These are phyloP conservation scores for Trametes sp. DNA, from an alignment of 1,284 basidiomycete genomes.

Conservation along the genomic window DNA sequence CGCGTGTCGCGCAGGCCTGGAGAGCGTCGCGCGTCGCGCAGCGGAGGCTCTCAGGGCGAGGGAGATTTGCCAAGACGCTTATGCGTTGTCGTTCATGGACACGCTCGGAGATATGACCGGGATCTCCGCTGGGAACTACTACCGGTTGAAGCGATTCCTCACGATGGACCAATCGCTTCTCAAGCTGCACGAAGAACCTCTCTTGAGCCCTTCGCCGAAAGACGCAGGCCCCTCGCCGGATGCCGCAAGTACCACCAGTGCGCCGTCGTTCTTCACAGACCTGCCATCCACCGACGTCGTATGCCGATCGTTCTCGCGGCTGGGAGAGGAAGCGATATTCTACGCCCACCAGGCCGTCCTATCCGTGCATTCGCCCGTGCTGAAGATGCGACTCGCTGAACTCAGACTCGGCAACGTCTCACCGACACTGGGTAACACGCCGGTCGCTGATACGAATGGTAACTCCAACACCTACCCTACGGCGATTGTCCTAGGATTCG, in stretches of 20 bases:
- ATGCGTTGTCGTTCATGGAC: conserved; percentile 1
- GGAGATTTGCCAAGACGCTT: not conserved
- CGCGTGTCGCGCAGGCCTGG: conserved; percentile 5
- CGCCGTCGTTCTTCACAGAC: not conserved
- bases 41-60: conserved; percentile 4
- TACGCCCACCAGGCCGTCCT: not conserved
- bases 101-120: conserved; percentile 15
- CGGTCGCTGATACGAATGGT: not conserved
- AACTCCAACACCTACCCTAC: not conserved
- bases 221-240: not conserved
- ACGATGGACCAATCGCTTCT: too few species aligned
- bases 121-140: conserved; percentile 25
- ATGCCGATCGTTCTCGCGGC: not conserved
- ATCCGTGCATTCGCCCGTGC: not conserved
- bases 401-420: not conserved
- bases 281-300: not conserved
- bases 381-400: not conserved
- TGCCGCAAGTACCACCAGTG: too few species aligned
- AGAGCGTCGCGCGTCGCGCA: conserved; percentile 5
- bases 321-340: not conserved
- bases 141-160: conserved; percentile 20
- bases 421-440: too few species aligned
- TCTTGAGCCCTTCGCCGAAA: not conserved
- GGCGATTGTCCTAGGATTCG: conserved; percentile 8
- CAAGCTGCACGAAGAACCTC: not conserved